Conservation (phyloP, 2,329 filamentous ascomycete genomes). For the Diaporthe vaccinii region DNA sequence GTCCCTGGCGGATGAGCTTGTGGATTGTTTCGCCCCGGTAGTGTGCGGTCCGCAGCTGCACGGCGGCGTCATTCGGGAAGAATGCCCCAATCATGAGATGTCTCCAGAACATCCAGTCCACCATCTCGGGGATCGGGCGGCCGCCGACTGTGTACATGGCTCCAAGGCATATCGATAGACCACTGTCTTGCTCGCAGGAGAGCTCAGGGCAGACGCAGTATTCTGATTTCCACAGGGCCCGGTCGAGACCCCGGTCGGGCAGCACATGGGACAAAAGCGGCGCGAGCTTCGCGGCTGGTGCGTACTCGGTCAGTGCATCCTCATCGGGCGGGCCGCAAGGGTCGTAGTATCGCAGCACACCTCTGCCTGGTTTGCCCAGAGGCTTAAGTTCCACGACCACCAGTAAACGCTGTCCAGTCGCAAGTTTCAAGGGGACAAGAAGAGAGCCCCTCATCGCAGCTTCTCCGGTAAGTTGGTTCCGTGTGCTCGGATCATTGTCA, state of each 20-base stretch:
- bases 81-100: conserved; percentile 20
- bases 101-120: conserved; percentile 33
- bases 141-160: conserved; percentile 30
- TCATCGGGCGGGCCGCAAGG: neutral
- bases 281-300: neutral
- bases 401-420: neutral
- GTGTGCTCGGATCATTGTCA: neutral
- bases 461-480: neutral
- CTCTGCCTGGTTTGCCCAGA: neutral
- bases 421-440: conserved; percentile 1
- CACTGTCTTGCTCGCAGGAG: conserved; percentile 3
- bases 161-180: conserved; percentile 22
- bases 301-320: neutral
- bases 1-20: conserved; percentile 32
- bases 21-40: conserved; percentile 6
- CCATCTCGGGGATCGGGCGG: neutral
- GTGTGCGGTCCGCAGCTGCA: conserved; percentile 7
- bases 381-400: conserved; percentile 11
- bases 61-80: neutral
- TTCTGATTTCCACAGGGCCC: conserved; percentile 6
- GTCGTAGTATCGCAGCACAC: conserved; percentile 15
- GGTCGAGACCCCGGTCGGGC: neutral
- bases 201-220: conserved; percentile 26
- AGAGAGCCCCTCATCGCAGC: conserved; percentile 7
- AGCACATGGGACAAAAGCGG: neutral